Conservation (phyloP, 495 filamentous ascomycete species). For the Daldinia caldariorum region DNA sequence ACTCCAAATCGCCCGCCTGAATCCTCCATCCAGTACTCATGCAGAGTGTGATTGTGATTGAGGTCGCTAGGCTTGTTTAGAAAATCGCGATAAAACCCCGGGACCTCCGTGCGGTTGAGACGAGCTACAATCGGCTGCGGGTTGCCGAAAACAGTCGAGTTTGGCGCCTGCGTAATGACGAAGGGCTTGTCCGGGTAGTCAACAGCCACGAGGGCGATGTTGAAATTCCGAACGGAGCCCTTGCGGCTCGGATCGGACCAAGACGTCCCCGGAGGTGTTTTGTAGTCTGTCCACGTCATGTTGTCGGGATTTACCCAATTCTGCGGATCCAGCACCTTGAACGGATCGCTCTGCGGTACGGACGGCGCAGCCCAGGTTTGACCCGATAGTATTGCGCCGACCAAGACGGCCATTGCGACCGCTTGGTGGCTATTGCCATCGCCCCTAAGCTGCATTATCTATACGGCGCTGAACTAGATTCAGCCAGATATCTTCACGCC, state of each 20-base stretch:
- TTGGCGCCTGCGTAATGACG: constrained; percentile 48
- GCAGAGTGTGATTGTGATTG: constrained; percentile 53
- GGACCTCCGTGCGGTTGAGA: constrained; percentile 50
- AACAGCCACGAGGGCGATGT: constrained; percentile 56
- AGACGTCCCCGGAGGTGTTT: constrained; percentile 46
- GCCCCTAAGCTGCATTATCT: constrained; percentile 25
- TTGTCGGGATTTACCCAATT: constrained; percentile 55
- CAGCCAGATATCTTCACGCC: constrained; percentile 2
- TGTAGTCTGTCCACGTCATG: constrained; percentile 57
- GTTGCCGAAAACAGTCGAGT: constrained; percentile 54
- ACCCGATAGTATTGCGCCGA: constrained; percentile 25
- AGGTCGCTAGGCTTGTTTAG: constrained; percentile 53
- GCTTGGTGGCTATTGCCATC: constrained; percentile 35
- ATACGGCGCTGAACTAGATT: constrained; percentile 6
- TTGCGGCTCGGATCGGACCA: constrained; percentile 50
- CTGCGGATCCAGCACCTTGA: constrained; percentile 52
- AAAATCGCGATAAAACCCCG: constrained; percentile 54
- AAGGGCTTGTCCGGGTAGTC: constrained; percentile 54
- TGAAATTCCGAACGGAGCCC: constrained; percentile 50
- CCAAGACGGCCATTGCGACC: constrained; percentile 30
- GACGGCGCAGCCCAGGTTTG: constrained; percentile 33
- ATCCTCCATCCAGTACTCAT: constrained; percentile 61
- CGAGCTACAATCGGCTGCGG: constrained; percentile 46
- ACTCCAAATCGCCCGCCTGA: constrained; percentile 55
- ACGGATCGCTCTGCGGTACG: constrained; percentile 45